phyloP scores from a whole-genome alignment of 176 grass and related monocot genomes.

The Aechmea fasciata region DNA sequence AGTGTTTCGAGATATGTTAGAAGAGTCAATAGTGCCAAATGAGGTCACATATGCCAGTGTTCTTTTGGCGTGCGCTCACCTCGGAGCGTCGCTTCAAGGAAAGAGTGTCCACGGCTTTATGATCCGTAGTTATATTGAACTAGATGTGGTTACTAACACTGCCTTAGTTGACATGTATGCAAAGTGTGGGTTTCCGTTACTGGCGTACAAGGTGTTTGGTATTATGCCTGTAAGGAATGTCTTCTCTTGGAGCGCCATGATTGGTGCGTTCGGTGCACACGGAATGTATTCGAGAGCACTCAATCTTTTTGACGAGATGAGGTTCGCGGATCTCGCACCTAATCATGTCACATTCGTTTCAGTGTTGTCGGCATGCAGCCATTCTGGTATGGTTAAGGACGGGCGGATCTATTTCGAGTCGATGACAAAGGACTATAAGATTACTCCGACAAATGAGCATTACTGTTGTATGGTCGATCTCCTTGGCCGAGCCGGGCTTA shows the following conservation, averaged over 20 bases:
- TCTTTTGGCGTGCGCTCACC: slow-evolving; percentile 9
- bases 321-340: neutral
- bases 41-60: slow-evolving; percentile 11
- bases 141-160: slow-evolving; percentile 17
- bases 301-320: slow-evolving; percentile 9
- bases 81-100: slow-evolving; percentile 15
- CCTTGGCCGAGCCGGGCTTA: slow-evolving; percentile 19
- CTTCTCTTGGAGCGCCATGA: slow-evolving; percentile 16
- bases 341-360: slow-evolving; percentile 21
- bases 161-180: slow-evolving; percentile 18
- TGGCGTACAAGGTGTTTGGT: neutral
- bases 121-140: slow-evolving; percentile 5
- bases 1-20: slow-evolving; percentile 6
- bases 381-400: slow-evolving; percentile 18
- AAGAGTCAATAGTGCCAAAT: slow-evolving; percentile 1
- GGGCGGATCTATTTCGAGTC: slow-evolving; percentile 9
- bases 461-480: slow-evolving; percentile 25
- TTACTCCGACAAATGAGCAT: slow-evolving; percentile 13
- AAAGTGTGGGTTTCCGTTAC: slow-evolving; percentile 8
- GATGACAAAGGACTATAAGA: slow-evolving; percentile 13
- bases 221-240: slow-evolving; percentile 15
- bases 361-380: slow-evolving; percentile 18
- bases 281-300: slow-evolving; percentile 12
- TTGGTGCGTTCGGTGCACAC: slow-evolving; percentile 16
- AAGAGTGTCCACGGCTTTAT: slow-evolving; percentile 17